Evolutionary conservation across 495 filamentous ascomycete genomes (phyloP).

Genomic region (Entonaema liquescens): DNA sequence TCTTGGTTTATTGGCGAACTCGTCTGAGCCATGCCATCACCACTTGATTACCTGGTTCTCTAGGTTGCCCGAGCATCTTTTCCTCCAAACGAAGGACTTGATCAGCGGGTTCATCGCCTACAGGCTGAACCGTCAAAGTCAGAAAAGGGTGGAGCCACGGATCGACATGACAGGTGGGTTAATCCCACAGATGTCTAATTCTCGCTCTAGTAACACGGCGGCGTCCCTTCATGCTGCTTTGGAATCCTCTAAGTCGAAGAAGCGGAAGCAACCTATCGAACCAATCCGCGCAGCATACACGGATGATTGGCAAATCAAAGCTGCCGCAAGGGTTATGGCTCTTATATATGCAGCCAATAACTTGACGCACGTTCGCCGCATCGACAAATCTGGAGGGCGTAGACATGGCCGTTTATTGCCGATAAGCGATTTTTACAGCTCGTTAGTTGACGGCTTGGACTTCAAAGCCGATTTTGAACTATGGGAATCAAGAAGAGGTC

Average conservation of each 20-base stretch:
- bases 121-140: constrained; percentile 76
- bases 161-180: constrained; percentile 69
- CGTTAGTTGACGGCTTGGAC: constrained; percentile 83
- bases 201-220: constrained; percentile 67
- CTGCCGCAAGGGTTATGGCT: constrained; percentile 81
- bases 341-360: constrained; percentile 87
- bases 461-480: constrained; percentile 87
- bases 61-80: constrained; percentile 71
- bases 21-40: constrained; percentile 78
- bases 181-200: constrained; percentile 73
- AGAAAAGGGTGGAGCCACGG: constrained; percentile 67
- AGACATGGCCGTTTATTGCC: constrained; percentile 72
- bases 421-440: constrained; percentile 88
- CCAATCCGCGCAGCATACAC: constrained; percentile 70
- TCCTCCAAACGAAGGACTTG: constrained; percentile 78
- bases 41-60: constrained; percentile 88
- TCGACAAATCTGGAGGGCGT: constrained; percentile 35
- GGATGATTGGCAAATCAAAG: constrained; percentile 92
- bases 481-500: constrained; percentile 80
- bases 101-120: constrained; percentile 84
- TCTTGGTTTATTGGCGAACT: constrained; percentile 79
- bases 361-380: constrained; percentile 50
- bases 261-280: constrained; percentile 59
- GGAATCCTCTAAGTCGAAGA: constrained; percentile 53
- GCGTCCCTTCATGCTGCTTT: constrained; percentile 80